Base-by-base conservation (phyloP, 176 grass and related monocot species). In the Oryza australiensis region DNA sequence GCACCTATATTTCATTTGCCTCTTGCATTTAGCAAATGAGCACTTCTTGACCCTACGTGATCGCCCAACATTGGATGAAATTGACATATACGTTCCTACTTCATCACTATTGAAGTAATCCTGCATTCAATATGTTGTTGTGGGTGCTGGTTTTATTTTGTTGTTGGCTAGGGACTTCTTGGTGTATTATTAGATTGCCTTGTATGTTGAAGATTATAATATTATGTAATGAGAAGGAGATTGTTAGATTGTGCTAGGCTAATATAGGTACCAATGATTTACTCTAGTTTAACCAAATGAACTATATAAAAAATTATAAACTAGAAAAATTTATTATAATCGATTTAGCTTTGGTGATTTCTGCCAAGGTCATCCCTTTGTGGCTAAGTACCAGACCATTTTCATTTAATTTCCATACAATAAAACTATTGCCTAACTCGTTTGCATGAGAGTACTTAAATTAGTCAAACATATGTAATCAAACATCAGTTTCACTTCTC, bases 1-100 rank as follows among this genome's bases (percentile, higher is more conserved):
- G 3, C 96, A 95, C 80, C 80, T 98, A 22, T 91, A 93, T 70
- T 95, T 98, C 88, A 98, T 98, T 64, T 98, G 96, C 77, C 88
- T 98, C 24, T 72, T 98, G 77, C 96, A 98, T 75, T 82, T 98
- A 70, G 96, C 93, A 60, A 98, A 98, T 41, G 96, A 98, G 46
- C 90, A 98, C 72, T 26, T 68, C 57, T 83, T 98, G 64, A 86
- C 55, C 24, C 69, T 98, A 13, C 38, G 66, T 12, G 92, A 91
- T 49, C 75, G 73, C 27, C 79, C 89, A 32, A 91, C 82, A 35
- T 84, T 98, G 81, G 95, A 98, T 85, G 95, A 98, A 77, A 80
- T 98, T 2, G 95, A 98, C 65, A 98, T 98, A 82, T 86, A 68
- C 28, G 43, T 95, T 18, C 88, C 82, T 16, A 75, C 84, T 81